phyloP scores from a whole-genome alignment of 441 rosid genomes.

The Francoa sonchifolia region DNA sequence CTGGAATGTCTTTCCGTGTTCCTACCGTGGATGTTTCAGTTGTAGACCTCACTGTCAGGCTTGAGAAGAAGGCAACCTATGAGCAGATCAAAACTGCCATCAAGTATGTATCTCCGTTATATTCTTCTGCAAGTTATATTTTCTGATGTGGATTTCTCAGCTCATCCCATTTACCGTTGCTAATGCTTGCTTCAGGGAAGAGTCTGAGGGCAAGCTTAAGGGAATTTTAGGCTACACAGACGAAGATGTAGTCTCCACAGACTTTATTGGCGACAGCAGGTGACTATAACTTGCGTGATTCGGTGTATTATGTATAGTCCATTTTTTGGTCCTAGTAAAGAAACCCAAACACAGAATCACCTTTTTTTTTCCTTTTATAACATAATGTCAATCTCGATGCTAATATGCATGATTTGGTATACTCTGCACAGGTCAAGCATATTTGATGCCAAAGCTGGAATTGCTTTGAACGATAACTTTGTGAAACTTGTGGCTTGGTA shows the following conservation, averaged over 20 bases:
- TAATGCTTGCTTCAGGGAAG: slow-evolving; percentile 31
- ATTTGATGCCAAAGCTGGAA: slow-evolving; percentile 80
- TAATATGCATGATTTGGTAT: not conserved
- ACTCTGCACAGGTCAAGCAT: slow-evolving; percentile 45
- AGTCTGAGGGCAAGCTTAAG: slow-evolving; percentile 50
- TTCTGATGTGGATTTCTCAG: not conserved
- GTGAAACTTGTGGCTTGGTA: slow-evolving; percentile 74
- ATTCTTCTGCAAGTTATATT: not conserved
- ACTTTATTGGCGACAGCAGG: slow-evolving; percentile 65
- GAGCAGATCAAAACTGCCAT: slow-evolving; percentile 52
- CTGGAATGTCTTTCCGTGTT: slow-evolving; percentile 89
- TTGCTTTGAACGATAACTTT: slow-evolving; percentile 48
- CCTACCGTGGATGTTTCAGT: slow-evolving; percentile 82
- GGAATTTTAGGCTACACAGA: slow-evolving; percentile 65
- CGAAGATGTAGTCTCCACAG: slow-evolving; percentile 65
- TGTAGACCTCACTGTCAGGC: slow-evolving; percentile 72
- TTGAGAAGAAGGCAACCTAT: slow-evolving; percentile 51
- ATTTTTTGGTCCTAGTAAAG: not conserved
- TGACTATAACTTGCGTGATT: slow-evolving; percentile 1
- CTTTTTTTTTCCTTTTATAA: not conserved
- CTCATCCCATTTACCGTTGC: not conserved
- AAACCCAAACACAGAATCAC: not conserved
- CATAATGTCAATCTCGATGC: not conserved
- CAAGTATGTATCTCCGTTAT: slow-evolving; percentile 24
- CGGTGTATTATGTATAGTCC: not conserved